A percentile compares a stretch with the other conserved stretches of the same genome.
Evolutionary conservation across 371 early-diverging fungal species (phyloP).

Genomic region (Mucor plumbeus): DNA sequence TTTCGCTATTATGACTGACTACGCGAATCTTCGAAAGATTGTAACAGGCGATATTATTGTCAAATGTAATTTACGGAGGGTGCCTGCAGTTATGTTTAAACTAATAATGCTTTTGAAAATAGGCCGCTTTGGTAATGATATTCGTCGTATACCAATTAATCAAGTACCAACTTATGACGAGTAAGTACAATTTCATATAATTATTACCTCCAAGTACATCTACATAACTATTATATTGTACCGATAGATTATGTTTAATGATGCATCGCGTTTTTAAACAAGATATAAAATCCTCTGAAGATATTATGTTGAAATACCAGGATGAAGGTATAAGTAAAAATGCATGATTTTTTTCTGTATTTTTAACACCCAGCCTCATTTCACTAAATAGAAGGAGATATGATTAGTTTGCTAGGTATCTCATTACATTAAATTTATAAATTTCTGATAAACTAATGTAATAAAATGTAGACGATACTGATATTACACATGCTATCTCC

Average conservation of each 20-base stretch:
- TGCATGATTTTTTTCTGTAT: neutral
- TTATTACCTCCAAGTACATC: neutral
- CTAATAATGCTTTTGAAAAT: neutral
- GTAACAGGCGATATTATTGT: conserved; percentile 53
- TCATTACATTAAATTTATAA: neutral
- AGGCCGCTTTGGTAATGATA: conserved; percentile 47
- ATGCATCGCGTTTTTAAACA: conserved; percentile 57
- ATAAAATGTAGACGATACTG: conserved; percentile 51
- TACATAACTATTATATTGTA: neutral
- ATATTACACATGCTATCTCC: conserved; percentile 60
- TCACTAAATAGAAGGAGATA: conserved; percentile 51
- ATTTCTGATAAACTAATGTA: neutral
- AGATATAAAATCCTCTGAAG: conserved; percentile 48
- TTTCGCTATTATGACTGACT: conserved; percentile 29
- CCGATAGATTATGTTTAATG: conserved; percentile 55
- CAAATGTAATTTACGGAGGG: conserved; percentile 36
- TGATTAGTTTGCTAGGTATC: conserved; percentile 54
- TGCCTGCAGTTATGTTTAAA: neutral
- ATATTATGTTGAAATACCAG: conserved; percentile 55
- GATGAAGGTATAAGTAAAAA: conserved; percentile 48
- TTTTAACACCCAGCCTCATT: conserved; percentile 1
- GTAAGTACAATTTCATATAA: conserved; percentile 21
- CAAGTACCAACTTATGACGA: conserved; percentile 64
- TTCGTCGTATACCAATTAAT: conserved; percentile 58
- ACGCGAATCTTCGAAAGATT: conserved; percentile 48